Percentiles rank a stretch among this genome's conserved stretches.
phyloP scores from a whole-genome alignment of 352 stramenopile genomes.

The Phytopythium oedochilum region DNA sequence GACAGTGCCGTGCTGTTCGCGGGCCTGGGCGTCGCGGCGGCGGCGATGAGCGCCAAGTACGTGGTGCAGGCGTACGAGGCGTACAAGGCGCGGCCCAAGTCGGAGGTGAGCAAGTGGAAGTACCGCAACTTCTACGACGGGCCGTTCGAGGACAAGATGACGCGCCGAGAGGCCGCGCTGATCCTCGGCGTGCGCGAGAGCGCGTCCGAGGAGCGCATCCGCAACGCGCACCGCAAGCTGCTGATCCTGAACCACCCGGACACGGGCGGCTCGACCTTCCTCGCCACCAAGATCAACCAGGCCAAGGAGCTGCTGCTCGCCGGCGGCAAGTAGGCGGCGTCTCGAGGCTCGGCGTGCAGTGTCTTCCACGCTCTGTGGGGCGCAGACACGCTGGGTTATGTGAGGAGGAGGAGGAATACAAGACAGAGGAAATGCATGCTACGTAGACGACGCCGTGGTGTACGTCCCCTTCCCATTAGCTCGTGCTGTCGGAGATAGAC shows the following conservation, averaged over 20 bases:
- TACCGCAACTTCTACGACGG: slow-evolving; percentile 93
- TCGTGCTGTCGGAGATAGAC: no score
- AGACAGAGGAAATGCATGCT: slow-evolving; percentile 1
- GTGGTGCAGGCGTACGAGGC: slow-evolving; percentile 67
- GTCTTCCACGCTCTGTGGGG: no score
- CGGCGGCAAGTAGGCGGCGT: slow-evolving; percentile 38
- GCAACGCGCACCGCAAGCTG: slow-evolving; percentile 97
- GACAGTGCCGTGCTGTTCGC: slow-evolving; percentile 58
- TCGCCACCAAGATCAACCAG: slow-evolving; percentile 99
- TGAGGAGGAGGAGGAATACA: no score
- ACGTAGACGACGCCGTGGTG: neutral
- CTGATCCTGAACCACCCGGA: slow-evolving; percentile 99
- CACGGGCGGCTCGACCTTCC: slow-evolving; percentile 97
- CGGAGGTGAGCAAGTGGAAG: slow-evolving; percentile 61
- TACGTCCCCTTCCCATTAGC: neutral
- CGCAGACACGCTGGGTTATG: no score
- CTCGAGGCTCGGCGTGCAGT: no score
- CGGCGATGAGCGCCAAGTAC: slow-evolving; percentile 77
- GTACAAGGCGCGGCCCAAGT: slow-evolving; percentile 75
- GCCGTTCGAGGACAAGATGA: slow-evolving; percentile 99
- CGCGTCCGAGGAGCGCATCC: slow-evolving; percentile 93
- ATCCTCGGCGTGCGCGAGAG: slow-evolving; percentile 98
- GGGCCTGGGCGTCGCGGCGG: slow-evolving; percentile 61
- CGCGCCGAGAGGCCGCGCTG: slow-evolving; percentile 95
- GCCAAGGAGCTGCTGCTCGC: slow-evolving; percentile 96